Percentiles rank a stretch among this genome's conserved stretches.
Conservation (phyloP, 208 protist species). For the Trypanosoma theileri region DNA sequence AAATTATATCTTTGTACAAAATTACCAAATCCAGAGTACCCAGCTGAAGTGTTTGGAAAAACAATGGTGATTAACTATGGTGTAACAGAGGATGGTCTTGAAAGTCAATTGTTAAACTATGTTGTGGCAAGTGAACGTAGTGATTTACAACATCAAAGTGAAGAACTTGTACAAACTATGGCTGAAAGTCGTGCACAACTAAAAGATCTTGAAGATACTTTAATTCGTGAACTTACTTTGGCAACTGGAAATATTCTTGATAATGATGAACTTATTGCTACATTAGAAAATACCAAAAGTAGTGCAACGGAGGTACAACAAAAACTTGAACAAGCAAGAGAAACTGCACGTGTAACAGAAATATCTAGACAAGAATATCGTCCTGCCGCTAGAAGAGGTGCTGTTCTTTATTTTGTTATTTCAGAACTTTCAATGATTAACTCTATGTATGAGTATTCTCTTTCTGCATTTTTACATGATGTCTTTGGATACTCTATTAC, state of each 20-base stretch:
- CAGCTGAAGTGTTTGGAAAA: constrained; percentile 97
- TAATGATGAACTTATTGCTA: constrained; percentile 98
- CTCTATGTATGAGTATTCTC: constrained; percentile 99
- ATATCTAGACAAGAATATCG: constrained; percentile 95
- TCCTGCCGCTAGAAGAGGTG: constrained; percentile 95
- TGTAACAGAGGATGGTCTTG: constrained; percentile 97
- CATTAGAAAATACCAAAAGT: constrained; percentile 98
- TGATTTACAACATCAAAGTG: constrained; percentile 95
- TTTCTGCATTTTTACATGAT: constrained; percentile 95
- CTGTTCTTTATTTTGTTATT: constrained; percentile 98
- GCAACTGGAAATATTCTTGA: constrained; percentile 98
- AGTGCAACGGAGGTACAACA: constrained; percentile 96
- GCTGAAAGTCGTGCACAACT: constrained; percentile 95
- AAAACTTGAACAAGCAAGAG: constrained; percentile 94
- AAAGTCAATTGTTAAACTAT: constrained; percentile 98
- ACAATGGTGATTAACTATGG: constrained; percentile 99
- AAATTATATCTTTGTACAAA: constrained; percentile 98
- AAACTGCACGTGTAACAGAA: constrained; percentile 96
- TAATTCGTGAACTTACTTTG: constrained; percentile 96
- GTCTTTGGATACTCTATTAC: constrained; percentile 97
- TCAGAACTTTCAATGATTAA: constrained; percentile 95
- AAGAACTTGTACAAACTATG: constrained; percentile 97
- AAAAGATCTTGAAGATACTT: constrained; percentile 97
- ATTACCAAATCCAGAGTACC: constrained; percentile 98
- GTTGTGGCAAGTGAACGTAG: constrained; percentile 97